Evolutionary conservation across 371 early-diverging fungal species (phyloP).

Genomic region (Mucor sp.): DNA sequence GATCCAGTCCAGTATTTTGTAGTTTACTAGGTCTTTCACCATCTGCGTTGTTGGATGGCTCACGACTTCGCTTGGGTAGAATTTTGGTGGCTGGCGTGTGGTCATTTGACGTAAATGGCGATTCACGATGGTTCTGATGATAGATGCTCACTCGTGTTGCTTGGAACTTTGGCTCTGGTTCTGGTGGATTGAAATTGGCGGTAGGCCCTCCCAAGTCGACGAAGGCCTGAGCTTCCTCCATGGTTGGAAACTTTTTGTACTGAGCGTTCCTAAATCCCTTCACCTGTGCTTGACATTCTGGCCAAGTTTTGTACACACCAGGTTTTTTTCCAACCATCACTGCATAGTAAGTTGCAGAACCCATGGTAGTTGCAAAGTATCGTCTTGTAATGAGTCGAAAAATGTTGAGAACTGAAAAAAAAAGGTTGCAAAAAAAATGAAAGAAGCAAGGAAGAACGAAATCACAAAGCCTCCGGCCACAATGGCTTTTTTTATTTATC

Average conservation of each 20-base stretch:
- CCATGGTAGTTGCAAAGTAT: slow-evolving; percentile 2
- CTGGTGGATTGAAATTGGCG: background rate
- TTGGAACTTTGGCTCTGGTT: background rate
- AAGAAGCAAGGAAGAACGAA: too few relatives aligned
- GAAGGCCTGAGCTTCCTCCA: slow-evolving; percentile 55
- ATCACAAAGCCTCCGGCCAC: too few relatives aligned
- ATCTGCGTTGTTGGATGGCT: background rate
- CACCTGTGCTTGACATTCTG: slow-evolving; percentile 62
- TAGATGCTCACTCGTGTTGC: background rate
- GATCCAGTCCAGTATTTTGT: background rate
- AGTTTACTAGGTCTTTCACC: background rate
- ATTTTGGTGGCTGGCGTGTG: background rate
- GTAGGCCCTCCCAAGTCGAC: background rate
- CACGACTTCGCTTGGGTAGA: background rate
- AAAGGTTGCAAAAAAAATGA: background rate
- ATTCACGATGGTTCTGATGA: background rate
- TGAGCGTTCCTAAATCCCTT: slow-evolving; percentile 54
- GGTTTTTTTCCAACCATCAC: slow-evolving; percentile 55
- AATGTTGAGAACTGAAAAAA: background rate
- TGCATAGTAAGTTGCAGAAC: slow-evolving; percentile 50
- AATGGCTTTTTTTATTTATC: too few relatives aligned
- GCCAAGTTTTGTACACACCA: slow-evolving; percentile 64
- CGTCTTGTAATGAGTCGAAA: background rate
- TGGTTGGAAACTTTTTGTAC: slow-evolving; percentile 61
- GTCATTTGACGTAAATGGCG: background rate